These are phyloP conservation scores for Hsuehochloa calcarea DNA, from an alignment of 176 grass and related monocot species.

Conservation along the genomic window DNA sequence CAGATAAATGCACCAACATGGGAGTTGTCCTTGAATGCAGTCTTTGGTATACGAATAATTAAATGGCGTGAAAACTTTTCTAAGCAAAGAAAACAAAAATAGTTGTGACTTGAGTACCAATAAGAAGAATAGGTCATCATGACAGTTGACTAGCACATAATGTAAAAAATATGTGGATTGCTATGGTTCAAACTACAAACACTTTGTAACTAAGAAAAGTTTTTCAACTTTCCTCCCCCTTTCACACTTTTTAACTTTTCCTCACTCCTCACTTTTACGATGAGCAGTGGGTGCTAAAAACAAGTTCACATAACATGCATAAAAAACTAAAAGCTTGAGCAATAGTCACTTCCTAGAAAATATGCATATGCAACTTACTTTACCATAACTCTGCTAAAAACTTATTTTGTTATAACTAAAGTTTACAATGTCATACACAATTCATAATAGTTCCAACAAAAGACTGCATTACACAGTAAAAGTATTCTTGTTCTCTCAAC, in stretches of 20 bases:
- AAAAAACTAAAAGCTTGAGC: constrained; percentile 15
- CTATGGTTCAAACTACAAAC: background rate
- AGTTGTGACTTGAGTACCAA: constrained; percentile 22
- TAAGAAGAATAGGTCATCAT: constrained; percentile 15
- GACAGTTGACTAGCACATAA: background rate
- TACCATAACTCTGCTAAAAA: background rate
- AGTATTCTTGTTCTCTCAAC: background rate
- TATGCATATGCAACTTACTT: constrained; percentile 3
- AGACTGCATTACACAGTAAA: background rate
- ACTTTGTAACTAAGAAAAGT: background rate
- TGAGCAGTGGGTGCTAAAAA: constrained; percentile 1
- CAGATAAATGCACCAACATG: constrained; percentile 90
- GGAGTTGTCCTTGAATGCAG: constrained; percentile 93
- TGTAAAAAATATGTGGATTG: background rate
- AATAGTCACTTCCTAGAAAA: constrained; percentile 3
- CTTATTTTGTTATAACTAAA: background rate
- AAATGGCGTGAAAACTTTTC: constrained; percentile 97
- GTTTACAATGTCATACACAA: background rate
- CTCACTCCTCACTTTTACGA: background rate
- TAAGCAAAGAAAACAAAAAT: constrained; percentile 42
- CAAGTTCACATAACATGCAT: background rate
- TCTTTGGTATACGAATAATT: constrained; percentile 74
- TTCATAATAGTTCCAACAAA: background rate
- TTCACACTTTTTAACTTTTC: background rate
- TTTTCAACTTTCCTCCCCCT: background rate